phyloP scores from a whole-genome alignment of 1,284 basidiomycete species.

The Marasmius oreades region DNA sequence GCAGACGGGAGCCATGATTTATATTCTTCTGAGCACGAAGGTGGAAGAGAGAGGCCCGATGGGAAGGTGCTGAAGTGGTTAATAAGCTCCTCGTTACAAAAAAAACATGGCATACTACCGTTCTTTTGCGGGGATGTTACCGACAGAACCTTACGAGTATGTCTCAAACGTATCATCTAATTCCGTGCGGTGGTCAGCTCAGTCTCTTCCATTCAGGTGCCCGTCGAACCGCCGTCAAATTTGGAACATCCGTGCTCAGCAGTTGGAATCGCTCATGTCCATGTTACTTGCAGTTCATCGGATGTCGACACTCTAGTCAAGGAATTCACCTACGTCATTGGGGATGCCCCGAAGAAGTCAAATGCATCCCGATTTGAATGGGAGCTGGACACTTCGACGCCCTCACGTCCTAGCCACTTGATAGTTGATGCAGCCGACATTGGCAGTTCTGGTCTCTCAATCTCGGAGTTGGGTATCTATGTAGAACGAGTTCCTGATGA shows the following conservation, averaged over 20 bases:
- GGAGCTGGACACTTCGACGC: conserved; percentile 20
- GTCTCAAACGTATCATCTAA: conserved; percentile 22
- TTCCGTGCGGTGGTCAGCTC: not conserved
- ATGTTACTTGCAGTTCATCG: conserved; percentile 30
- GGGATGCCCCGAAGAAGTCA: conserved; percentile 30
- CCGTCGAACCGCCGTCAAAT: conserved; percentile 39
- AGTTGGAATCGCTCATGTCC: conserved; percentile 43
- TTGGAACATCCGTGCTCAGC: conserved; percentile 43
- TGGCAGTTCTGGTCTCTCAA: not conserved
- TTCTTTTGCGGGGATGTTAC: conserved; percentile 75
- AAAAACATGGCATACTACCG: conserved; percentile 40
- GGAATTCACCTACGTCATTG: conserved; percentile 46
- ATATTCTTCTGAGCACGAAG: conserved; percentile 41
- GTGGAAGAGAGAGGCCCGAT: conserved; percentile 51
- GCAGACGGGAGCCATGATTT: conserved; percentile 30
- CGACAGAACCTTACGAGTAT: conserved; percentile 50
- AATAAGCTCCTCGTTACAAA: conserved; percentile 36
- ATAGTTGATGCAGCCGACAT: not conserved
- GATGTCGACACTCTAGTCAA: conserved; percentile 27
- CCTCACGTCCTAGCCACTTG: not conserved
- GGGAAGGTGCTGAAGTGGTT: conserved; percentile 56
- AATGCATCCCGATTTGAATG: conserved; percentile 20
- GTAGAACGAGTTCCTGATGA: conserved; percentile 1
- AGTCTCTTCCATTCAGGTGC: conserved; percentile 36
- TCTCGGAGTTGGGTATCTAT: conserved; percentile 9